A percentile compares a stretch with the other conserved stretches of the same genome.
These are phyloP conservation scores for Xerocomus amazonicus DNA, from an alignment of 1,284 basidiomycete species.

Conservation along the genomic window DNA sequence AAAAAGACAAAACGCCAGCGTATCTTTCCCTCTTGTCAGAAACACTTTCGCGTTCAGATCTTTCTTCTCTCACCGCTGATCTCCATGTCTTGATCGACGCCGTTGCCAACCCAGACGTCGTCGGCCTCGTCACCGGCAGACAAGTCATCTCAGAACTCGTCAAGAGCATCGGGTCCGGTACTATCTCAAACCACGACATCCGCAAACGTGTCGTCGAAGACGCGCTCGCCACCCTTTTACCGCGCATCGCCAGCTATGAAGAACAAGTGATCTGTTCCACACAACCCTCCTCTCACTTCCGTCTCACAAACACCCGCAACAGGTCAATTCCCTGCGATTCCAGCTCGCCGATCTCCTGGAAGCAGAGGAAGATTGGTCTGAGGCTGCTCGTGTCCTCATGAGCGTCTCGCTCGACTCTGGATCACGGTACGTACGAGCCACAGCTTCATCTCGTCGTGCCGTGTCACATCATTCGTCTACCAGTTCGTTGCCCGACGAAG, in stretches of 20 bases:
- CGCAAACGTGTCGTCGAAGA: conserved; percentile 71
- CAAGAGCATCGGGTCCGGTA: conserved; percentile 54
- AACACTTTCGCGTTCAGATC: conserved; percentile 50
- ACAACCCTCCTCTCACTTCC: not conserved
- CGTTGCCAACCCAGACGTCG: conserved; percentile 74
- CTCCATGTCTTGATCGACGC: conserved; percentile 68
- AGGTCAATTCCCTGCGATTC: conserved; percentile 83
- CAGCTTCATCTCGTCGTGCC: not conserved
- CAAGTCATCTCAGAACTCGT: conserved; percentile 83
- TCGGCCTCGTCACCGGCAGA: conserved; percentile 80
- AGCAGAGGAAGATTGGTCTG: conserved; percentile 87
- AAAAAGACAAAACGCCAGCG: conserved; percentile 81
- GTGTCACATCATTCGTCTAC: not conserved
- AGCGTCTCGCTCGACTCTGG: conserved; percentile 89
- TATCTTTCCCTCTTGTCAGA: conserved; percentile 61
- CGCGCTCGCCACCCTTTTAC: conserved; percentile 68
- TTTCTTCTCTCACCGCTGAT: conserved; percentile 45
- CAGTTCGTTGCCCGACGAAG: conserved; percentile 74
- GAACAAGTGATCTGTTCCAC: conserved; percentile 77
- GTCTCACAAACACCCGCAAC: conserved; percentile 9
- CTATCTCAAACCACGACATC: conserved; percentile 52
- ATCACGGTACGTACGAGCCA: conserved; percentile 62
- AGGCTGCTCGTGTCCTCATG: conserved; percentile 88
- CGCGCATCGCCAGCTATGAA: conserved; percentile 83
- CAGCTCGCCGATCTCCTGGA: conserved; percentile 89